Conservation (phyloP, 345 rosid genomes). For the Barbarea vulgaris region DNA sequence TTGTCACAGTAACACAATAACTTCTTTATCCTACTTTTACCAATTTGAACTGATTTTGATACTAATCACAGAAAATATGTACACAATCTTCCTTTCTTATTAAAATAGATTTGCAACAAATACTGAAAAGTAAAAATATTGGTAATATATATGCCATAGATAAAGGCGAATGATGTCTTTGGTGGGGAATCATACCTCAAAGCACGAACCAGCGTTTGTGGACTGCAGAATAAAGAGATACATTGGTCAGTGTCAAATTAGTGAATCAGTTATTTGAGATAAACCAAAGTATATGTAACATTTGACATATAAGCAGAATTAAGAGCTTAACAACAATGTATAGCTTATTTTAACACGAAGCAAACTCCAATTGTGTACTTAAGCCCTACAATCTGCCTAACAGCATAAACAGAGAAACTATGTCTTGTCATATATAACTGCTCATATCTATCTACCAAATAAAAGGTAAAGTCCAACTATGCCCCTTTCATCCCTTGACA, state of each 20-base stretch:
- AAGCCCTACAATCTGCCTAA: constrained; percentile 4
- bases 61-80: constrained; percentile 11
- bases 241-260: constrained; percentile 25
- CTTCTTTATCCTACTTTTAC: not conserved
- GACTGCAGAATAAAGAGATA: constrained; percentile 64
- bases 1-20: constrained; percentile 18
- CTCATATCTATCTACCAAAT: constrained; percentile 8
- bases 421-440: constrained; percentile 1
- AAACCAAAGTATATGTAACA: constrained; percentile 4
- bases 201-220: constrained; percentile 97
- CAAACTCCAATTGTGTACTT: not conserved
- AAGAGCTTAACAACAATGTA: constrained; percentile 1
- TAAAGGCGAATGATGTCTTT: constrained; percentile 3
- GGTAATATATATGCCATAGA: constrained; percentile 5
- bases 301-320: constrained; percentile 11
- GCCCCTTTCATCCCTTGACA: not conserved
- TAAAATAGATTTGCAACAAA: constrained; percentile 8
- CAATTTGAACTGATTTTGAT: constrained; percentile 7
- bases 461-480: constrained; percentile 6
- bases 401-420: not conserved
- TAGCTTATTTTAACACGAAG: constrained; percentile 3
- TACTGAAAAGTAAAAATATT: not conserved
- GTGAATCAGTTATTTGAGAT: constrained; percentile 3
- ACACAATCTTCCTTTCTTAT: not conserved
- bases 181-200: constrained; percentile 61